These are phyloP conservation scores for Cylindrotheca fusiformis DNA, from an alignment of 108 stramenopile genomes.

Conservation along the genomic window DNA sequence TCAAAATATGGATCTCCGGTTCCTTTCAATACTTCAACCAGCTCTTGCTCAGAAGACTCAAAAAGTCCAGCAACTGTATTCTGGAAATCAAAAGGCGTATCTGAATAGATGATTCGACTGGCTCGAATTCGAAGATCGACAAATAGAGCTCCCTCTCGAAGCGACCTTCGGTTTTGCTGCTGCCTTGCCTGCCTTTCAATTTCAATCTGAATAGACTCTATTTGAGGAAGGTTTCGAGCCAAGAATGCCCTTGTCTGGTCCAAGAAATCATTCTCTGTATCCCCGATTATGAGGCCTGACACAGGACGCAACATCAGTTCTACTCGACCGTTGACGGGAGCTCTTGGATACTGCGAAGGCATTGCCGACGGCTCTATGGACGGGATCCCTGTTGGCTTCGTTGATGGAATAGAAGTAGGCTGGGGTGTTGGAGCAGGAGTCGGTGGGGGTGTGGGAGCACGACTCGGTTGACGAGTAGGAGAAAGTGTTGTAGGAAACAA, in stretches of 20 bases:
- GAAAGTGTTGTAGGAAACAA: neutral
- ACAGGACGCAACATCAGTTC: conserved; percentile 3
- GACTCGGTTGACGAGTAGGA: conserved; percentile 1
- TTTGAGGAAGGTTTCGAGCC: neutral
- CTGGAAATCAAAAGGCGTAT: neutral
- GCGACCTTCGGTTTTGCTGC: neutral
- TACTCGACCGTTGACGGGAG: neutral
- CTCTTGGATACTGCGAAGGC: neutral
- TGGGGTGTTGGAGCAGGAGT: neutral
- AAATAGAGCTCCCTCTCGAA: conserved; percentile 1
- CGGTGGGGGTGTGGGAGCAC: neutral
- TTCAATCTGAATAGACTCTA: conserved; percentile 7
- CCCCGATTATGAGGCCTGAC: conserved; percentile 7
- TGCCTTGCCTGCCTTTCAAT: conserved; percentile 1
- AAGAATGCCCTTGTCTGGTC: conserved; percentile 8
- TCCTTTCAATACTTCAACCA: neutral
- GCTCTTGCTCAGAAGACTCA: neutral
- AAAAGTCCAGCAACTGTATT: neutral
- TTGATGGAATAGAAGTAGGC: neutral
- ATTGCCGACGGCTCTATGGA: neutral
- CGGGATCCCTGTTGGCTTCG: conserved; percentile 2
- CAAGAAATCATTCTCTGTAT: conserved; percentile 2
- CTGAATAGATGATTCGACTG: neutral
- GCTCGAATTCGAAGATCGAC: neutral
- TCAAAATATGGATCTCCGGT: neutral